These are phyloP conservation scores for Cutaneotrichosporon sp. DNA, from an alignment of 1,284 basidiomycete genomes.

Conservation along the genomic window DNA sequence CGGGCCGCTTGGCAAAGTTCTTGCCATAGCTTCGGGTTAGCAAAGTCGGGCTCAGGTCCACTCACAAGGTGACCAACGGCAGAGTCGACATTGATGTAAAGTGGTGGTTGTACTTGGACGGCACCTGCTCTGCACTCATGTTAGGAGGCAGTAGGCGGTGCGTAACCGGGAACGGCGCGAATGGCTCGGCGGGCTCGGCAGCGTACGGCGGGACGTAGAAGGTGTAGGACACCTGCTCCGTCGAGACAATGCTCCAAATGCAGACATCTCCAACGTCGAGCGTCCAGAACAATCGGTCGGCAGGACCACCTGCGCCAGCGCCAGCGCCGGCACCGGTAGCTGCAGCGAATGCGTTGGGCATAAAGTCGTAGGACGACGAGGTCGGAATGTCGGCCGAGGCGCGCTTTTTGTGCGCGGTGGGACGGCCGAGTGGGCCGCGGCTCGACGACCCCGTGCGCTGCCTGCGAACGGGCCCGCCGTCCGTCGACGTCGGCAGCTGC, in stretches of 20 bases:
- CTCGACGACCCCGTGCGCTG: slow-evolving; percentile 35
- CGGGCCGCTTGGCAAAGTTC: slow-evolving; percentile 74
- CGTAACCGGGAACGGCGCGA: slow-evolving; percentile 78
- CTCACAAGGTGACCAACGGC: slow-evolving; percentile 41
- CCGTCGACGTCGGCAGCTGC: slow-evolving; percentile 29
- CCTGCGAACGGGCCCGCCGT: slow-evolving; percentile 40
- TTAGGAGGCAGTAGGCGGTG: slow-evolving; percentile 78
- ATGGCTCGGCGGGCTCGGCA: slow-evolving; percentile 56
- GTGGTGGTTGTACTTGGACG: slow-evolving; percentile 28
- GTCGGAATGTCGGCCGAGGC: slow-evolving; percentile 23
- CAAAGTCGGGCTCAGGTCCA: background rate
- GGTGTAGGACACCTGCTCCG: slow-evolving; percentile 58
- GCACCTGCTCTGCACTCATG: slow-evolving; percentile 26
- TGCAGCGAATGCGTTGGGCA: slow-evolving; percentile 9
- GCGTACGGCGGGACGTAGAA: slow-evolving; percentile 76
- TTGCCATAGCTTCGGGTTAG: slow-evolving; percentile 73
- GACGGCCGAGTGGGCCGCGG: slow-evolving; percentile 28
- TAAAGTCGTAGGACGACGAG: slow-evolving; percentile 17
- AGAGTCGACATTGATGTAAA: slow-evolving; percentile 31
- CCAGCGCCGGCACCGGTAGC: background rate
- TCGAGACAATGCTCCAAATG: slow-evolving; percentile 46
- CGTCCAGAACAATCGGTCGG: slow-evolving; percentile 29
- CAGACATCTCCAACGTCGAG: slow-evolving; percentile 37
- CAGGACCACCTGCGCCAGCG: too few relatives aligned
- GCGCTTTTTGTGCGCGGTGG: slow-evolving; percentile 31